Conservation (phyloP, 1,139 yeast genomes). For the Taphrina pruni region DNA sequence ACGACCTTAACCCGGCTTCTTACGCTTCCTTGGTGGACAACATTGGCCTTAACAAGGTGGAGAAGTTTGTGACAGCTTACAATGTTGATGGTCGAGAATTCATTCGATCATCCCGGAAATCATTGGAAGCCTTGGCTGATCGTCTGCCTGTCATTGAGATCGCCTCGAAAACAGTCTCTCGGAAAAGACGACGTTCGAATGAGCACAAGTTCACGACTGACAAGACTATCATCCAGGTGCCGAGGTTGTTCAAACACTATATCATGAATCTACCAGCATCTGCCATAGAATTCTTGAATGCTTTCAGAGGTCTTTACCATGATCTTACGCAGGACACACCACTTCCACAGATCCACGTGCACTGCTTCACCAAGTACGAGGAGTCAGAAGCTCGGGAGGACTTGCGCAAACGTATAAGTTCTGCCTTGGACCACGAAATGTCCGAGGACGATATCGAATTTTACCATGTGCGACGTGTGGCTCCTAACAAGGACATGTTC, state of each 20-base stretch:
- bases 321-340: constrained; percentile 53
- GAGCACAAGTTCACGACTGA: not conserved
- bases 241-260: constrained; percentile 69
- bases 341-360: constrained; percentile 81
- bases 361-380: constrained; percentile 84
- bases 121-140: constrained; percentile 55
- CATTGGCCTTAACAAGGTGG: constrained; percentile 63
- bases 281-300: constrained; percentile 76
- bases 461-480: constrained; percentile 88
- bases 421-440: constrained; percentile 60
- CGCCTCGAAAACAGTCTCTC: not conserved
- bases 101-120: constrained; percentile 64
- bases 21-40: constrained; percentile 72
- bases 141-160: constrained; percentile 42
- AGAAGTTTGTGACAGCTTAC: constrained; percentile 62
- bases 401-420: constrained; percentile 57
- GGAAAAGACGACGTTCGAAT: constrained; percentile 9
- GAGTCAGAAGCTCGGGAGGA: constrained; percentile 53
- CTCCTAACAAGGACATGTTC: constrained; percentile 96
- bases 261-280: constrained; percentile 97
- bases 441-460: constrained; percentile 59
- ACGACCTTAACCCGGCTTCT: constrained; percentile 90
- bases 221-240: constrained; percentile 53
- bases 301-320: constrained; percentile 50
- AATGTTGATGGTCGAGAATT: constrained; percentile 85